phyloP scores from a whole-genome alignment of 306 rosid species.

The Prinsepia uniflora region DNA sequence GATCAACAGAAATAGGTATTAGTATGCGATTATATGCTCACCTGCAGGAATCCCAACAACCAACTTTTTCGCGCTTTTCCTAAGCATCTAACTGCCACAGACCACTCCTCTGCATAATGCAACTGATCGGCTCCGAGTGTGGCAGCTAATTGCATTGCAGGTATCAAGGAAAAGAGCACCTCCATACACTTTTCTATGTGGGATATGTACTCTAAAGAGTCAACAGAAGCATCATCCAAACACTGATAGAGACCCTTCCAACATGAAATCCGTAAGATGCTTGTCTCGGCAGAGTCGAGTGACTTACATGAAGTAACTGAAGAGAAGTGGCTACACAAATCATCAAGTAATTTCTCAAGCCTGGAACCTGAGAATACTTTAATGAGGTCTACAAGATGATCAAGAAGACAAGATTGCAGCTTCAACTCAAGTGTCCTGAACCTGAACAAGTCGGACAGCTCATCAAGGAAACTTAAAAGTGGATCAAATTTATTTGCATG shows the following conservation, averaged over 20 bases:
- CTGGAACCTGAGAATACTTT: slow-evolving; percentile 80
- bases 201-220: slow-evolving; percentile 50
- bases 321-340: slow-evolving; percentile 48
- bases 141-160: slow-evolving; percentile 32
- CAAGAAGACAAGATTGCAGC: slow-evolving; percentile 62
- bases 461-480: slow-evolving; percentile 79
- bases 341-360: slow-evolving; percentile 63
- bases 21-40: slow-evolving; percentile 13
- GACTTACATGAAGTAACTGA: slow-evolving; percentile 40
- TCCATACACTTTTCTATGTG: slow-evolving; percentile 73
- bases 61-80: slow-evolving; percentile 71
- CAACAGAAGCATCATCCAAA: slow-evolving; percentile 64
- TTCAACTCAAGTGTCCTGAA: slow-evolving; percentile 68
- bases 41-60: slow-evolving; percentile 73
- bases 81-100: slow-evolving; percentile 68
- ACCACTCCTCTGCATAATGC: slow-evolving; percentile 58
- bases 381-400: slow-evolving; percentile 67
- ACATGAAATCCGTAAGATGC: slow-evolving; percentile 53
- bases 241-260: slow-evolving; percentile 87
- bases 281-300: slow-evolving; percentile 34
- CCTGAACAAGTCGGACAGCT: slow-evolving; percentile 73
- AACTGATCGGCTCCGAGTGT: slow-evolving; percentile 20
- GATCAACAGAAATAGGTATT: not conserved
- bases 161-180: slow-evolving; percentile 73
- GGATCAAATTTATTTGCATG: slow-evolving; percentile 82